Evolutionary conservation across 2,329 filamentous ascomycete species (phyloP), one percentile per base, ranked within the genome.

Genomic region (Helicocarpus griseus): DNA sequence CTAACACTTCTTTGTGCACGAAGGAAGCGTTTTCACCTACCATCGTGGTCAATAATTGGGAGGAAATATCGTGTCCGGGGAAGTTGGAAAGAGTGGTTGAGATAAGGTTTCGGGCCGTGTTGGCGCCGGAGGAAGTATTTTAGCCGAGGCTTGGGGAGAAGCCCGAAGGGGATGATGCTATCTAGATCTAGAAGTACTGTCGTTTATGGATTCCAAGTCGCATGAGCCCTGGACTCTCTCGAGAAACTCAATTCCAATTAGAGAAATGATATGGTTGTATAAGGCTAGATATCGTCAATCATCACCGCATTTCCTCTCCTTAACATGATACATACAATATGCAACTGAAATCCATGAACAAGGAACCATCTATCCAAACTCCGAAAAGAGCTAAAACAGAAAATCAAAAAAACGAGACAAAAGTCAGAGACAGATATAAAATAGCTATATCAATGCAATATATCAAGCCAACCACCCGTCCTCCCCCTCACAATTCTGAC

Each of bases 401-500:
- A 17, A 7, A 38, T 2, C 2, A 8, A 31, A 24, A 21, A 17
- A 17, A 26, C 6, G 13, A 22, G 21, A 21, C n/a, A 21, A 21
- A 21, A 19, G 5, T 17, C 4, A 46, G 33, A 35, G 2, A 33
- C 14, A 8, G 14, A 47, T 19, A 26, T 5, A 28, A 13, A 22
- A 35, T 11, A 22, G 28, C 14, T 5, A 33, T 41, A 40, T 17
- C n/a, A 14, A 36, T 38, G 29, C 19, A 35, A 11, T 26, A 13
- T n/a, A 28, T 54, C 49, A 54, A 13, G 52, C 52, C 49, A 48
- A 35, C 52, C 52, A 54, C 17, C 50, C 53, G 9, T 55, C 56
- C 29, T 47, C 41, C 26, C 49, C 50, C 2, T 39, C 35, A 50
- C 69, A 72, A 52, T 67, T 53, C 17, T 56, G 56, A 54, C 69